These are phyloP conservation scores for Boletus patriciae DNA, from an alignment of 768 basidiomycete genomes.

Conservation along the genomic window DNA sequence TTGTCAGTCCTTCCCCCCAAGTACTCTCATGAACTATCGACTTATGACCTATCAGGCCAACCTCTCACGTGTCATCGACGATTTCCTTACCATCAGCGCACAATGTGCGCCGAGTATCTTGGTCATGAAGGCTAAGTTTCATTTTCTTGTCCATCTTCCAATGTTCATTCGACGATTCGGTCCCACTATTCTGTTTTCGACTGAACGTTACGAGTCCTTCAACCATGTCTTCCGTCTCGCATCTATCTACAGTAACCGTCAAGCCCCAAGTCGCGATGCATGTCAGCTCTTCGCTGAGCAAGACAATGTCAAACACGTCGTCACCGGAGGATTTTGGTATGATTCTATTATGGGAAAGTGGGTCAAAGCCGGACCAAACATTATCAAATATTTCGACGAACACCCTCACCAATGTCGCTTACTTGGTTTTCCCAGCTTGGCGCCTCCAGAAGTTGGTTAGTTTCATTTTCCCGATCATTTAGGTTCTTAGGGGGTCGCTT, in stretches of 20 bases:
- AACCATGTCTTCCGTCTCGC: no score
- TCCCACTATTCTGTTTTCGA: conserved; percentile 28
- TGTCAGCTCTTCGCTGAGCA: neutral
- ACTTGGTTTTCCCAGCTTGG: neutral
- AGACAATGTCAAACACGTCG: neutral
- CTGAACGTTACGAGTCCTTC: conserved; percentile 29
- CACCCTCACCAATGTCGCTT: neutral
- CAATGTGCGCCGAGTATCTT: neutral
- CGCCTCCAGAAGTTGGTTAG: neutral
- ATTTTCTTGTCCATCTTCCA: conserved; percentile 31
- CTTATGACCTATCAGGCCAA: neutral
- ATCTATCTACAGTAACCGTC: neutral
- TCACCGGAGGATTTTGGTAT: neutral
- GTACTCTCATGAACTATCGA: neutral
- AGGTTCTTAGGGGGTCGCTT: no score
- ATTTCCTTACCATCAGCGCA: neutral
- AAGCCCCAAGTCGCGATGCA: neutral
- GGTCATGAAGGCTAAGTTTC: conserved; percentile 1
- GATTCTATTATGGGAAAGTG: neutral
- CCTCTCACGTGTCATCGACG: neutral
- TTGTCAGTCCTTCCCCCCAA: conserved; percentile 23
- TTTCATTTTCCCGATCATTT: no score
- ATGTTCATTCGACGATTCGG: conserved; percentile 29
- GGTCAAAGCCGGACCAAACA: neutral
- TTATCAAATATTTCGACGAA: neutral